Evolutionary conservation across 2,329 filamentous ascomycete genomes (phyloP).

Genomic region (Botryotinia calthae): DNA sequence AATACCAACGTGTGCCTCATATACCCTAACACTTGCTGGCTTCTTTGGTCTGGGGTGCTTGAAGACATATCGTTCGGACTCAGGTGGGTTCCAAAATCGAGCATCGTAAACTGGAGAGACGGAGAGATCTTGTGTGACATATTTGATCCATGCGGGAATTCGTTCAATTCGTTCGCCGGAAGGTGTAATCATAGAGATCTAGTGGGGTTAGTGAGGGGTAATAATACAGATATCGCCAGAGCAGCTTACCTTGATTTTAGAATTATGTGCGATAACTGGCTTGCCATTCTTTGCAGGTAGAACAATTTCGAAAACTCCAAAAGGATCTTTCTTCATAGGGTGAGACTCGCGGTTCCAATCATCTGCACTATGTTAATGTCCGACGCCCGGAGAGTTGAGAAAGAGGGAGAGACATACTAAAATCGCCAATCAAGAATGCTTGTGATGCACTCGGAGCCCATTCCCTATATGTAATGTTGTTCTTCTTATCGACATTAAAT

Average conservation of each 20-base stretch:
- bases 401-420: conserved; percentile 59
- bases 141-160: conserved; percentile 94
- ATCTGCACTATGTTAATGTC: conserved; percentile 51
- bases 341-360: conserved; percentile 81
- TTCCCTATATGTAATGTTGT: conserved; percentile 87
- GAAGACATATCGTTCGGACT: conserved; percentile 73
- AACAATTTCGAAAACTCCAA: conserved; percentile 81
- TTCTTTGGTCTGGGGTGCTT: conserved; percentile 80
- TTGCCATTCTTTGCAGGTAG: conserved; percentile 72
- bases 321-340: conserved; percentile 82
- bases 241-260: conserved; percentile 79
- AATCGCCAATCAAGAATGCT: conserved; percentile 88
- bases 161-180: conserved; percentile 80
- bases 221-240: neutral
- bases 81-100: conserved; percentile 92
- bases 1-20: conserved; percentile 98
- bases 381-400: conserved; percentile 19
- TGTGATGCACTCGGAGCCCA: conserved; percentile 90
- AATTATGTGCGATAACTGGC: conserved; percentile 83
- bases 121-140: conserved; percentile 87
- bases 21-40: conserved; percentile 83
- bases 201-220: conserved; percentile 25
- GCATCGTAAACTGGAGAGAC: conserved; percentile 94
- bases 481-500: conserved; percentile 75
- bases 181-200: conserved; percentile 83